These are phyloP conservation scores for Escallonia rubra DNA, from an alignment of 129 eudicot genomes.

Conservation along the genomic window DNA sequence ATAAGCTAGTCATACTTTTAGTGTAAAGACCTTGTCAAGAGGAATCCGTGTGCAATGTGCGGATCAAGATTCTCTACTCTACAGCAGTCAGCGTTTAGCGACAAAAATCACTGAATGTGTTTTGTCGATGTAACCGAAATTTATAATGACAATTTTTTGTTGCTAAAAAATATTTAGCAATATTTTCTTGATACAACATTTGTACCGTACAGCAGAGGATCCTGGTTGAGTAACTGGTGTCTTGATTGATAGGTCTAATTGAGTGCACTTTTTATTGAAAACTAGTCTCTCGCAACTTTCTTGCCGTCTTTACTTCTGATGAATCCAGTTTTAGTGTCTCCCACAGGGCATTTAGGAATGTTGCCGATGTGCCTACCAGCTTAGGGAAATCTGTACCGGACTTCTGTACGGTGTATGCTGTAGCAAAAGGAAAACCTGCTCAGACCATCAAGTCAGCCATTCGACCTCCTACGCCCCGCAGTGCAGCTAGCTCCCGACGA, in stretches of 20 bases:
- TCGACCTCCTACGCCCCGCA: conserved; percentile 13
- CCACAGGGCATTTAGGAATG: conserved; percentile 45
- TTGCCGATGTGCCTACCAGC: conserved; percentile 40
- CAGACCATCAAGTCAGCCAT: conserved; percentile 23
- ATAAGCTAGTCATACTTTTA: too few species aligned
- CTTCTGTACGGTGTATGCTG: conserved; percentile 39
- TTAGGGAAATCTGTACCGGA: conserved; percentile 46
- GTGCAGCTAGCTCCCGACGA: conserved; percentile 2
- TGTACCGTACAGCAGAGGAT: too few species aligned
- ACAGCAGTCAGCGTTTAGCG: too few species aligned
- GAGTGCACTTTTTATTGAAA: neutral
- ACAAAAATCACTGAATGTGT: too few species aligned
- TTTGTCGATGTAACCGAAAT: too few species aligned
- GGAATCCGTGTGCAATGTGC: too few species aligned
- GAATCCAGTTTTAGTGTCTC: neutral
- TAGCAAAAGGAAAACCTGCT: conserved; percentile 33
- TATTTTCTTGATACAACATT: too few species aligned
- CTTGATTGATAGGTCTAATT: neutral
- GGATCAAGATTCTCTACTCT: too few species aligned
- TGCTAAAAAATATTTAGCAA: too few species aligned
- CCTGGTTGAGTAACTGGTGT: too few species aligned
- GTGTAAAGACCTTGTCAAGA: too few species aligned
- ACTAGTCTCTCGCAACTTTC: neutral
- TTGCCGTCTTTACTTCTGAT: neutral
- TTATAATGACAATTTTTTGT: too few species aligned